Conservation (phyloP, 2,329 filamentous ascomycete species). For the Aspergillus aculeatus region DNA sequence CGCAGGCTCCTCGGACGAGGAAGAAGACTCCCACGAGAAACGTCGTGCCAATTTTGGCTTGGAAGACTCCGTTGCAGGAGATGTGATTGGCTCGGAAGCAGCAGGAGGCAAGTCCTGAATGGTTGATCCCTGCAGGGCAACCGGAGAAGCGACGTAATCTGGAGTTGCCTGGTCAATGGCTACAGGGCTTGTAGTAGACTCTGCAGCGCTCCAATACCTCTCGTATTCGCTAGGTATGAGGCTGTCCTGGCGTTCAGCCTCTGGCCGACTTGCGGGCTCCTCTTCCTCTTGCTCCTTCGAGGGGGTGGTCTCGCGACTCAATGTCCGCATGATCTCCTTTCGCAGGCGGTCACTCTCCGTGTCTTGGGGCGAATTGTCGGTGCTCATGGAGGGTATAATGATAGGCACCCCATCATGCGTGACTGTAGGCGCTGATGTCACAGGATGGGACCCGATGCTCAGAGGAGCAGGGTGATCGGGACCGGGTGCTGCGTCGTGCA, state of each 20-base stretch:
- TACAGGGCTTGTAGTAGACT: constrained; percentile 18
- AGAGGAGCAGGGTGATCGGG: constrained; percentile 35
- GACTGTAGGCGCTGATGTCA: constrained; percentile 16
- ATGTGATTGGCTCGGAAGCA: neutral
- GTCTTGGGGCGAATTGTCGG: constrained; percentile 38
- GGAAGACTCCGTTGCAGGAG: constrained; percentile 11
- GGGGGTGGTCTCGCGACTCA: constrained; percentile 41
- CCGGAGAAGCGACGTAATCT: constrained; percentile 11
- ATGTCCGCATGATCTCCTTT: constrained; percentile 50
- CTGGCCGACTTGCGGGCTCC: constrained; percentile 14
- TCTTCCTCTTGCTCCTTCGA: constrained; percentile 27
- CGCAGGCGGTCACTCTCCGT: constrained; percentile 46
- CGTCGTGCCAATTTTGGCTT: constrained; percentile 36
- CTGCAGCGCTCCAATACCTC: constrained; percentile 35
- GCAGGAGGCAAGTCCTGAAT: neutral
- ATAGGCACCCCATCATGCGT: constrained; percentile 29
- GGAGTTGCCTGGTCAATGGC: constrained; percentile 16
- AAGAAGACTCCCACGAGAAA: constrained; percentile 46
- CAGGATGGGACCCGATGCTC: constrained; percentile 25
- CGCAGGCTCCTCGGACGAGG: constrained; percentile 19
- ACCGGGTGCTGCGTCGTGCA: constrained; percentile 10
- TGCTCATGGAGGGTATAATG: constrained; percentile 33
- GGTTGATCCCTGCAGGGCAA: constrained; percentile 7
- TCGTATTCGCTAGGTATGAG: constrained; percentile 40
- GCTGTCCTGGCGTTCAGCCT: constrained; percentile 27